Evolutionary conservation across 805 yeast genomes (phyloP), one percentile per base, ranked within the genome.

Genomic region (Candida oleophila): DNA sequence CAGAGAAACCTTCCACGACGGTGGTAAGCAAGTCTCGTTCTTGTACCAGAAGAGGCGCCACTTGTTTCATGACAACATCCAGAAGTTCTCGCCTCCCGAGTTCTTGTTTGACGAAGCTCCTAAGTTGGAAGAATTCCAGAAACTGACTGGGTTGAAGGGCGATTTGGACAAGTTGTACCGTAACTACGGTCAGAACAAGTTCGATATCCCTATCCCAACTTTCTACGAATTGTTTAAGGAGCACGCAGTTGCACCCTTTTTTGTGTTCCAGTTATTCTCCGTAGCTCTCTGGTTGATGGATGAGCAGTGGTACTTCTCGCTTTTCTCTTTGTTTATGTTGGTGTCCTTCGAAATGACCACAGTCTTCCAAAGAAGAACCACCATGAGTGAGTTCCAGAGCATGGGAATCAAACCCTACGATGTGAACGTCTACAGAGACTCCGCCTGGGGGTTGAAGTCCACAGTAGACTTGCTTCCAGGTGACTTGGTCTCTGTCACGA

Each of bases 201-300:
- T 94, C 62, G 99, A 94, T 61, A 92, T 94, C 54, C 99, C 99
- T 25, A 79, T 94, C 46, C 99, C 99, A 43, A 81, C 96, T 0
- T 92, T 94, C 57, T 52, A 78, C 47, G 98, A 92, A 66, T 75
- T 94, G 58, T 94, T 94, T 74, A 85, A 89, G 61, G 98, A 94
- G 68, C 99, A 94, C 64, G 98, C 98, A 9, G 91, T 94, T 35
- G 98, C 99, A 12, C 99, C 99, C 11, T 89, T 94, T 65, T 94
- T 94, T 58, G 96, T 94, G 21, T 94, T 94, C 74, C 99, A 94
- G 73, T 77, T 94, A 47, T 94, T 94, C 65, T 91, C 97, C 62
- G 95, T 92, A 49, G 96, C 92, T 3, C 74, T 94, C 51, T 94
- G 98, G 97, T 79, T 89, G 61, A 80, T 94, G 81, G 98, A 94